phyloP scores from a whole-genome alignment of 139 green algal species.

The Eudorina sp. region DNA sequence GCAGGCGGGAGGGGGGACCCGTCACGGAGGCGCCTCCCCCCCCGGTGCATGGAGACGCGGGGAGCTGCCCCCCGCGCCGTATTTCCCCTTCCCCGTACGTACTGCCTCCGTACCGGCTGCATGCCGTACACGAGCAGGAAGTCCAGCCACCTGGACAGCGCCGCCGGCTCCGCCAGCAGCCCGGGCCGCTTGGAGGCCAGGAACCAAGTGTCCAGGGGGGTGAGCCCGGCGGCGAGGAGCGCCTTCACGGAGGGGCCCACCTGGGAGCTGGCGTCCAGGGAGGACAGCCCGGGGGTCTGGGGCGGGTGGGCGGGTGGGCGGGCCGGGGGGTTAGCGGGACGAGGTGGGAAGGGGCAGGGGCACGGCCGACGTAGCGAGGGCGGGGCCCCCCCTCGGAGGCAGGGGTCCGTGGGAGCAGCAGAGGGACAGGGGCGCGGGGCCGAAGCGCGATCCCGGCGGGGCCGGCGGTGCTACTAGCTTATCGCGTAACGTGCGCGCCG shows the following conservation, averaged over 20 bases:
- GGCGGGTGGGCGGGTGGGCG: neutral
- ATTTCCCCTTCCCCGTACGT: too few relatives aligned
- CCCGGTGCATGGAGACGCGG: too few relatives aligned
- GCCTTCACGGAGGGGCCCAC: slow-evolving; percentile 46
- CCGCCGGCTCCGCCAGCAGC: slow-evolving; percentile 45
- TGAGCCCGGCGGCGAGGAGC: slow-evolving; percentile 42
- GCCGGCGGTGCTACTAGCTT: too few relatives aligned
- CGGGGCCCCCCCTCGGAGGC: too few relatives aligned
- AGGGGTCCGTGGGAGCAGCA: too few relatives aligned
- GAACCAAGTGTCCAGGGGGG: slow-evolving; percentile 58
- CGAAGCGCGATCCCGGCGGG: too few relatives aligned
- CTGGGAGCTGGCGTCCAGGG: slow-evolving; percentile 17
- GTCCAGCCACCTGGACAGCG: slow-evolving; percentile 58
- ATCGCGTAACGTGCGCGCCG: too few relatives aligned
- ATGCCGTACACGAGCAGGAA: slow-evolving; percentile 54
- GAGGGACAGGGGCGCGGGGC: too few relatives aligned
- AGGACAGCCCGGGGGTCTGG: slow-evolving; percentile 24
- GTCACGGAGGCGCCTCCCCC: too few relatives aligned
- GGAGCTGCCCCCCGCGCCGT: too few relatives aligned
- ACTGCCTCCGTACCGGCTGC: slow-evolving; percentile 1
- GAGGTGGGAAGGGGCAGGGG: neutral
- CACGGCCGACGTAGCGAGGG: neutral
- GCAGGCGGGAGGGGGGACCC: too few relatives aligned
- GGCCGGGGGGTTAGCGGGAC: neutral
- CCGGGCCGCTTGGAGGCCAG: slow-evolving; percentile 44